Evolutionary conservation across 805 yeast genomes (phyloP).

Genomic region (Torulaspora gathmanii): DNA sequence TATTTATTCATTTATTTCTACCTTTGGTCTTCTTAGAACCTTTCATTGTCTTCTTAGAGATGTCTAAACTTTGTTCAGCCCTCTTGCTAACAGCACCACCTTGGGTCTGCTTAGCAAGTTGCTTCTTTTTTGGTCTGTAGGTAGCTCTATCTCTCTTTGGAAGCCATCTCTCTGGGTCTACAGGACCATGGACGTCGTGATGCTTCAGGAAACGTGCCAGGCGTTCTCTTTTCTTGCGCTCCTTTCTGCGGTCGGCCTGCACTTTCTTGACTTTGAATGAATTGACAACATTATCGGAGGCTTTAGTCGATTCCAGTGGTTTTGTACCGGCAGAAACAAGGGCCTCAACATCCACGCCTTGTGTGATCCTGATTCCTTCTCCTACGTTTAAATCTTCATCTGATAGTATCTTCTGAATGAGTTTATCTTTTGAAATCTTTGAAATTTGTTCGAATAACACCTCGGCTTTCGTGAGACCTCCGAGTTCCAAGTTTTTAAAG

Average conservation of each 20-base stretch:
- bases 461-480: conserved; percentile 17
- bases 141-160: conserved; percentile 81
- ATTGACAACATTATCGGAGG: conserved; percentile 13
- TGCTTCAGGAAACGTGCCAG: conserved; percentile 21
- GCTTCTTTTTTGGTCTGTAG: conserved; percentile 69
- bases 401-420: conserved; percentile 12
- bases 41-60: conserved; percentile 20
- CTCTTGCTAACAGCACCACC: conserved; percentile 53
- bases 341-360: conserved; percentile 22
- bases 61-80: conserved; percentile 33
- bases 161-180: conserved; percentile 84
- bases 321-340: conserved; percentile 20
- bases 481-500: conserved; percentile 25
- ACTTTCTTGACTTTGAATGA: conserved; percentile 25
- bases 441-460: conserved; percentile 16
- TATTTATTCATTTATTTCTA: conserved; percentile 20
- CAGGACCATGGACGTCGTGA: conserved; percentile 35
- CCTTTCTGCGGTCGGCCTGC: conserved; percentile 27
- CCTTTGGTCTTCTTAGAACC: conserved; percentile 15
- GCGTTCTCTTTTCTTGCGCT: conserved; percentile 22
- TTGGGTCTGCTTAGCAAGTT: conserved; percentile 49
- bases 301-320: conserved; percentile 19
- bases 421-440: conserved; percentile 9
- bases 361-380: conserved; percentile 19
- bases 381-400: conserved; percentile 7